Evolutionary conservation across 2,329 filamentous ascomycete species (phyloP), one percentile per base, ranked within the genome.

Genomic region (Graphilbum sp.): DNA sequence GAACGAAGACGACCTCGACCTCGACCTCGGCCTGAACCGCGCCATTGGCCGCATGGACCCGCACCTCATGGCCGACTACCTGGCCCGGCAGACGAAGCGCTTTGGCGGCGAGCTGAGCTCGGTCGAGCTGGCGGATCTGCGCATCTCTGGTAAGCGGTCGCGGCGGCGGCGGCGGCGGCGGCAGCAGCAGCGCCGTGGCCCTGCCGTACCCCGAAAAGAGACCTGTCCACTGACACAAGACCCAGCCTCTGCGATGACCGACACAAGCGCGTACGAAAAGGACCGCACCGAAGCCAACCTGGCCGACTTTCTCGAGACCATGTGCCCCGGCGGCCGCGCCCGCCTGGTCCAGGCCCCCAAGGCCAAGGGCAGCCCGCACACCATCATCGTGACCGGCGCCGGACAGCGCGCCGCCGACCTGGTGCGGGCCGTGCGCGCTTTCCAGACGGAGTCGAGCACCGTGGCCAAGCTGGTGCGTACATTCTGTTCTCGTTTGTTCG

Each of bases 401-500:
- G 90, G 85, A 0, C 64, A 95, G 40, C 69, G 90, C 50, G 86
- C 90, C 5, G 86, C 88, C 15, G 83, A 96, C 52, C 60, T 95
- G 34, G 77, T 81, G 21, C 72, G 82, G 50, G 69, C 75, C 3
- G 63, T 93, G 45, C 72, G 85, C 35, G 75, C 76, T 46, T 88
- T 90, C 49, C 82, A 87, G 53, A 77, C 69, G 37, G 85, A 90
- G 54, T 75, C 84, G 9, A 75, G 70, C 36, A 69, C 73, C 34
- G 77, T 98, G 2, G 81, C 83, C 2, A 98, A 98, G 57, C 64
- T 98, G 51, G 69, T 72, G 53, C 45, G 60, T 49, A 20, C 15
- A 30, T 36, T 20, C 20, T 25, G 6, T 11, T 20, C 2, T 12
- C 18, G 6, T 16, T 4, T 19, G 10, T 8, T 12, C 7, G 15